Evolutionary conservation across 176 grass and related monocot genomes (phyloP).

Genomic region (Eleusine indica): DNA sequence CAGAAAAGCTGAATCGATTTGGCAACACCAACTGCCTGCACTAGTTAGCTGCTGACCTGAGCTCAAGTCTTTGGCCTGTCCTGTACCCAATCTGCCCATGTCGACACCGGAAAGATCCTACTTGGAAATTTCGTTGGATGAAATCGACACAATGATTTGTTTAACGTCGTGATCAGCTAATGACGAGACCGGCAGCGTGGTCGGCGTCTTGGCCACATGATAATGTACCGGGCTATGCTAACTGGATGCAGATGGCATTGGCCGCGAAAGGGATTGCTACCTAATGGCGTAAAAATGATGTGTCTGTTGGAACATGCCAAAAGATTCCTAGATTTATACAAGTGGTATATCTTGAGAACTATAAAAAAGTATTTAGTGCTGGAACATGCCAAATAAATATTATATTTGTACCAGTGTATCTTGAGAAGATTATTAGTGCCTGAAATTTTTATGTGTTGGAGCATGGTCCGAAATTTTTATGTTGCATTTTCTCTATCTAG

Average conservation of each 20-base stretch:
- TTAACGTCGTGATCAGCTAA: conserved; percentile 22
- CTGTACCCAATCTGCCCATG: conserved; percentile 36
- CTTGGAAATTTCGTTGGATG: conserved; percentile 25
- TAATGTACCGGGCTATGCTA: conserved; percentile 1
- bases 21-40: conserved; percentile 4
- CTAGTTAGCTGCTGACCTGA: conserved; percentile 42
- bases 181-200: conserved; percentile 15
- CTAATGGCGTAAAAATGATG: conserved; percentile 9
- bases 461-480: background rate
- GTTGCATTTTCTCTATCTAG: background rate
- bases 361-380: background rate
- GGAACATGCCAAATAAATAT: conserved; percentile 40
- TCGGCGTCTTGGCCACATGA: conserved; percentile 27
- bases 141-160: conserved; percentile 26
- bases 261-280: conserved; percentile 37
- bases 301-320: conserved; percentile 30
- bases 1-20: conserved; percentile 28
- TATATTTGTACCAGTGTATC: background rate
- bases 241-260: conserved; percentile 18
- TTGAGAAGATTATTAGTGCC: too few species aligned
- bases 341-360: background rate
- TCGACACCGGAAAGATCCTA: conserved; percentile 23
- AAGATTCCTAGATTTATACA: conserved; percentile 34
- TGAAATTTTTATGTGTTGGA: background rate
- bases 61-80: conserved; percentile 36